A percentile compares a stretch with the other conserved stretches of the same genome.
Evolutionary conservation across 805 yeast genomes (phyloP).

Genomic region (Spathaspora passalidarum): DNA sequence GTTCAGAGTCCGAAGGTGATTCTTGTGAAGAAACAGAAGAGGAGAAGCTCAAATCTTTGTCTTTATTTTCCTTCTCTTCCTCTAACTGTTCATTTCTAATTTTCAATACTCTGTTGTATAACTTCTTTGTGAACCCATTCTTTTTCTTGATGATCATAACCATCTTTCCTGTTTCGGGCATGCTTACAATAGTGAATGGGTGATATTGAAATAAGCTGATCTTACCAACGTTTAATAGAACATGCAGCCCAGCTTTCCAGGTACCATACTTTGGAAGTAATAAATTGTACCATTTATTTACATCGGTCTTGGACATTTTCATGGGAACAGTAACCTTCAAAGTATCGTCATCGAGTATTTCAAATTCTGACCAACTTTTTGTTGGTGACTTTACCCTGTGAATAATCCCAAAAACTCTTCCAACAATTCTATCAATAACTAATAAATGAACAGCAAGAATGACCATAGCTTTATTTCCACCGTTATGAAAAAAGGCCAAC

Average conservation of each 20-base stretch:
- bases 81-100: slow-evolving; percentile 17
- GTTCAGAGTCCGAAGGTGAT: background rate
- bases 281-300: slow-evolving; percentile 22
- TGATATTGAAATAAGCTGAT: slow-evolving; percentile 40
- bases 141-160: slow-evolving; percentile 37
- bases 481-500: slow-evolving; percentile 40
- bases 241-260: slow-evolving; percentile 51
- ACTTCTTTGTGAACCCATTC: slow-evolving; percentile 42
- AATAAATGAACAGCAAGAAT: slow-evolving; percentile 41
- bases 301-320: slow-evolving; percentile 14
- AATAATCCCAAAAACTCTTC: slow-evolving; percentile 26
- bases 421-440: slow-evolving; percentile 38
- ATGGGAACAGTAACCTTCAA: slow-evolving; percentile 37
- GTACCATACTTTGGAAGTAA: slow-evolving; percentile 34
- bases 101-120: slow-evolving; percentile 25
- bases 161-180: slow-evolving; percentile 37
- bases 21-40: background rate
- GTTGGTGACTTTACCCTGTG: slow-evolving; percentile 35
- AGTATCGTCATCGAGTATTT: slow-evolving; percentile 40
- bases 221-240: slow-evolving; percentile 37
- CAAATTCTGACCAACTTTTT: slow-evolving; percentile 36
- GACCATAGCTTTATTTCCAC: slow-evolving; percentile 28
- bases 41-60: background rate
- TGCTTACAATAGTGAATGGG: slow-evolving; percentile 46
- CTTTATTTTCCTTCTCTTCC: slow-evolving; percentile 2